phyloP scores from a whole-genome alignment of 2,329 filamentous ascomycete genomes.

The Aspergillus sp. region DNA sequence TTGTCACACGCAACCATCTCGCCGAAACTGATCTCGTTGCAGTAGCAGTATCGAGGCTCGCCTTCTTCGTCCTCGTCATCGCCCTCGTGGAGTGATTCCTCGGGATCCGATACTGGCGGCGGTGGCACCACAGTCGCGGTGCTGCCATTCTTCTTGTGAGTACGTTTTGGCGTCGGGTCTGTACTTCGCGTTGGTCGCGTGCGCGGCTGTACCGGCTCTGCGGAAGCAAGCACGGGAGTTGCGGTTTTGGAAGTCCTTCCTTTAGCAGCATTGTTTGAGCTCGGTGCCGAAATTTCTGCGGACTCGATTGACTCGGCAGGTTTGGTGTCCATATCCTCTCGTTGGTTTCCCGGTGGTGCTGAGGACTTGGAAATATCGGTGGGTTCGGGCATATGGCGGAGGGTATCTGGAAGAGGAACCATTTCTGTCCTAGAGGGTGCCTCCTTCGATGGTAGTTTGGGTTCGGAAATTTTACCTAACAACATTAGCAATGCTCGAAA shows the following conservation, averaged over 20 bases:
- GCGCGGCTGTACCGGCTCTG: constrained; percentile 33
- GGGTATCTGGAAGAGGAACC: constrained; percentile 29
- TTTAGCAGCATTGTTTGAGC: constrained; percentile 24
- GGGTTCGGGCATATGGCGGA: constrained; percentile 31
- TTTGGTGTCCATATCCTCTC: constrained; percentile 37
- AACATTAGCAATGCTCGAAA: background rate
- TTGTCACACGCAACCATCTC: constrained; percentile 83
- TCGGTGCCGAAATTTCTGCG: constrained; percentile 29
- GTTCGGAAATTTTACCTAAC: constrained; percentile 46
- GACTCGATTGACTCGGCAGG: constrained; percentile 33
- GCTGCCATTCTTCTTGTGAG: constrained; percentile 33
- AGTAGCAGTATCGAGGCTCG: constrained; percentile 77
- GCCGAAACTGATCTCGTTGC: constrained; percentile 76
- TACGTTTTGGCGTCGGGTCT: constrained; percentile 36
- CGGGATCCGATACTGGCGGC: constrained; percentile 39
- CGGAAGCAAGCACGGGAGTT: constrained; percentile 39
- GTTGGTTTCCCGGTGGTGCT: constrained; percentile 28
- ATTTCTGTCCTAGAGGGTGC: constrained; percentile 30
- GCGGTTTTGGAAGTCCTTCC: constrained; percentile 43
- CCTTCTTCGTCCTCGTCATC: constrained; percentile 67
- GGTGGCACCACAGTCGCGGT: constrained; percentile 24
- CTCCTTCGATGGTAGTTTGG: constrained; percentile 56
- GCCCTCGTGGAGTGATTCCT: constrained; percentile 46
- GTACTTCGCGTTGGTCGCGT: constrained; percentile 37
- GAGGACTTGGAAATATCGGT: constrained; percentile 17